Base-by-base conservation (phyloP, 1,139 yeast genomes). In the Magnusiomyces ingens region DNA sequence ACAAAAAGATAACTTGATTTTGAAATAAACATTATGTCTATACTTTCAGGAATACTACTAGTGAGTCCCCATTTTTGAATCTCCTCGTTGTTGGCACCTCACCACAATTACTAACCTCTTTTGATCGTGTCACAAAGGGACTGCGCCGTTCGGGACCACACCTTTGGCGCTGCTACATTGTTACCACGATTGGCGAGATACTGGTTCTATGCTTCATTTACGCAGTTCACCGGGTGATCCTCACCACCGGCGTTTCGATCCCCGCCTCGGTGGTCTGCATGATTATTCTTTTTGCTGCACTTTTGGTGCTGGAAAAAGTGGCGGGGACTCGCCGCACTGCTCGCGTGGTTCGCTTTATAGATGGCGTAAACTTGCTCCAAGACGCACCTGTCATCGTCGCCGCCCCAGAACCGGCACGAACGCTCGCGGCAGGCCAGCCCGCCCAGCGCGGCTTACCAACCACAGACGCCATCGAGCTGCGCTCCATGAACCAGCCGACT, bases 261-360 rank as follows among this genome's bases (percentile, higher is more conserved):
- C 95, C 95, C 0, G 78, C 88, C 10, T 84, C 91, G 11, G 94
- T 85, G 26, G 76, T 87, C 51, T 82, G 89, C 37, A 83, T 86
- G 91, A 72, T 85, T 64, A 67, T 84, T 22, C 75, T 82, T 56
- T 79, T 84, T 64, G 69, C 78, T 17, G 66, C 74, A 2, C 67
- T 85, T 17, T 71, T 82, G 56, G 57, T 71, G 11, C 56, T 63
- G 13, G 70, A 76, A 13, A 56, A 58, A 52, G 48, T 67, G 2
- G 64, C 64, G 54, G 81, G 72, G 35, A 67, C 65, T 58, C 69
- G 73, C 64, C 60, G 67, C 17, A 73, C 79, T 2, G 69, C 74
- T n/a, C 65, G 67, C 40, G 68, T 81, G 45, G 71, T 84, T 50
- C 48, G 50, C 11, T 61, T 79, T 21, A 72, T 83, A 52, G 82